Evolutionary conservation across 2,329 filamentous ascomycete genomes (phyloP).

Genomic region (Apiospora koreana): DNA sequence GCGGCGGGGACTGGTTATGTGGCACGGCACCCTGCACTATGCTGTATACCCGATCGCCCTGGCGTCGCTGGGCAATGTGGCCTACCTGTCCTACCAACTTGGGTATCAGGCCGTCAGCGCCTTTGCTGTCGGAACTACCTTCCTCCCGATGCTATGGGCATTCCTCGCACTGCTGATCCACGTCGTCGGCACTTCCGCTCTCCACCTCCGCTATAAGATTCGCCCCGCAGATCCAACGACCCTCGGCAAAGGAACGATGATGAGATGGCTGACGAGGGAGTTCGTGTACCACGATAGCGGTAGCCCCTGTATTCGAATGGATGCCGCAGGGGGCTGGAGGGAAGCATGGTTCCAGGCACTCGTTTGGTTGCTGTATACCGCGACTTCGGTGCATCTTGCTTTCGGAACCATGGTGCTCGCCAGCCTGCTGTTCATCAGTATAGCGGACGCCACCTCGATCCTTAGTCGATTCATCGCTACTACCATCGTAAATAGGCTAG

Average conservation of each 20-base stretch:
- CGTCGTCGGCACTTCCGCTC: background rate
- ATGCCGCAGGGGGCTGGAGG: background rate
- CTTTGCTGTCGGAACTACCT: conserved; percentile 17
- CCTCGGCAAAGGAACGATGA: background rate
- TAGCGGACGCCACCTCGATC: background rate
- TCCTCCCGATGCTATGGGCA: background rate
- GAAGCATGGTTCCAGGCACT: background rate
- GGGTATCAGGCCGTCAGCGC: conserved; percentile 27
- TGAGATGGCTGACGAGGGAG: background rate
- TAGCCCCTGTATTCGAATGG: background rate
- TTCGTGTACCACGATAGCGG: background rate
- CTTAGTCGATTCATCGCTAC: background rate
- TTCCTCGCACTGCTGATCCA: background rate
- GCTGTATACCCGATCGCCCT: conserved; percentile 22
- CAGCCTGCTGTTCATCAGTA: background rate
- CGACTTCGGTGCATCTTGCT: background rate
- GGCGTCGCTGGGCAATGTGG: conserved; percentile 27
- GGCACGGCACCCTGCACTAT: conserved; percentile 13
- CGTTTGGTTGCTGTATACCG: background rate
- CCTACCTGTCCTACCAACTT: conserved; percentile 26
- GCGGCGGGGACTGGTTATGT: background rate
- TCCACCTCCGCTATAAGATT: background rate
- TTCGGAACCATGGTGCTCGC: background rate
- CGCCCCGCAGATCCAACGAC: background rate
- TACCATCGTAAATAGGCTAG: background rate